phyloP scores from a whole-genome alignment of 192 early-diverging fungal species.

The Diversispora epigaea region DNA sequence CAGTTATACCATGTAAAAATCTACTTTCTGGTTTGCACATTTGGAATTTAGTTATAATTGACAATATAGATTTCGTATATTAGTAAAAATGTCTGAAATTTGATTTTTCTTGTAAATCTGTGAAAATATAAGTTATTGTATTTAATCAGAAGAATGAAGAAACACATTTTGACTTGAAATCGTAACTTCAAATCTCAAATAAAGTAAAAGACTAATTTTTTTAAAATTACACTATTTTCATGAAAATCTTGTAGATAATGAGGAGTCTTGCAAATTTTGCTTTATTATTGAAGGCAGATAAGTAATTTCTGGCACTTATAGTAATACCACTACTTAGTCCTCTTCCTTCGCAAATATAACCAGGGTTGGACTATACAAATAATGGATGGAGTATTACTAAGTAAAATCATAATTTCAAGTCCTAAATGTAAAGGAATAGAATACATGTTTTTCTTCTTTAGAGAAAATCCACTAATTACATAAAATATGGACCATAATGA shows the following conservation, averaged over 20 bases:
- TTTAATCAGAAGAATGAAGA: too few relatives aligned
- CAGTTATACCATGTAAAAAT: background rate
- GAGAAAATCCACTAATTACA: background rate
- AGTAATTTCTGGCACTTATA: background rate
- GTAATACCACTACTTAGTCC: background rate
- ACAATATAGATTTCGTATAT: slow-evolving; percentile 25
- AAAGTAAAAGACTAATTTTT: too few relatives aligned
- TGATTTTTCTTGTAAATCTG: too few relatives aligned
- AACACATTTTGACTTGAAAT: too few relatives aligned
- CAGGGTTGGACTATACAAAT: background rate
- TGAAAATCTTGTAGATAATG: too few relatives aligned
- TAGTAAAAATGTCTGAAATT: too few relatives aligned
- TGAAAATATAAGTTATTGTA: too few relatives aligned
- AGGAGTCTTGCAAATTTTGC: background rate
- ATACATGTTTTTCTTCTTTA: background rate
- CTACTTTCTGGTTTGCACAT: background rate
- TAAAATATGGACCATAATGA: slow-evolving; percentile 2
- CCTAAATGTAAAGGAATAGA: background rate
- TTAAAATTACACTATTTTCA: too few relatives aligned
- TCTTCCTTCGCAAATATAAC: background rate
- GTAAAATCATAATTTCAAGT: background rate
- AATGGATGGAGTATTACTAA: background rate
- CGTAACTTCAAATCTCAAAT: too few relatives aligned
- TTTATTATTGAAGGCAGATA: background rate
- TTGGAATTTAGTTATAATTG: slow-evolving; percentile 20